A percentile compares a stretch with the other conserved stretches of the same genome.
Conservation (phyloP, 2,329 filamentous ascomycete genomes). For the Trichoderma harzianum region DNA sequence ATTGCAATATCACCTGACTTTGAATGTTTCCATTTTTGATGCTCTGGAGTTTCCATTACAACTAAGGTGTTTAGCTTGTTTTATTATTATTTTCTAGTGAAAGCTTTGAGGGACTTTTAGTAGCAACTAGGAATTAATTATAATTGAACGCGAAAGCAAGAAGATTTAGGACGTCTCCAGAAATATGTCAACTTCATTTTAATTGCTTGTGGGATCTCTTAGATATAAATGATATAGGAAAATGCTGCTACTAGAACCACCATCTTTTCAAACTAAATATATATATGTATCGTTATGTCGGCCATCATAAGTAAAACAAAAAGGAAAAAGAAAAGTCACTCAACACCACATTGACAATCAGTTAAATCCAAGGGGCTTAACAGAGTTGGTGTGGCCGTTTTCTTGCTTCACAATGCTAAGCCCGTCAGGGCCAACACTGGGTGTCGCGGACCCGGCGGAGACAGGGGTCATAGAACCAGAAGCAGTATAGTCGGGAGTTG, state of each 20-base stretch:
- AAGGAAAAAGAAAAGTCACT: not conserved
- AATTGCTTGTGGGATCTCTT: not conserved
- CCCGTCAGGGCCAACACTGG: not conserved
- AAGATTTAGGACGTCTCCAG: not conserved
- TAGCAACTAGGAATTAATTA: not conserved
- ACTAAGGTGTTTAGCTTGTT: not conserved
- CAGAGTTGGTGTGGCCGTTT: not conserved
- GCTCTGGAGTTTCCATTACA: not conserved
- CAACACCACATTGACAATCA: not conserved
- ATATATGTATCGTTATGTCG: not conserved
- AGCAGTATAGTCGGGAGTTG: not conserved
- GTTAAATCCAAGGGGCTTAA: not conserved
- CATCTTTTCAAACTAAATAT: not conserved
- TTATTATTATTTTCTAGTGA: not conserved
- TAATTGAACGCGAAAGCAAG: not conserved
- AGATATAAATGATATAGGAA: not conserved
- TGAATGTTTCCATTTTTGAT: not conserved
- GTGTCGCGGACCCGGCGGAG: not conserved
- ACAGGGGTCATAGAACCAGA: not conserved
- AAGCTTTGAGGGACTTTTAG: not conserved
- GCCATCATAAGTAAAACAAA: not conserved
- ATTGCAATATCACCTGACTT: not conserved
- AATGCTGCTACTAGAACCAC: not conserved
- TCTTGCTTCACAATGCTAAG: not conserved
- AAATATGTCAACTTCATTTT: not conserved